Evolutionary conservation across 495 filamentous ascomycete species (phyloP).

Genomic region (Penicillium robsamsonii): DNA sequence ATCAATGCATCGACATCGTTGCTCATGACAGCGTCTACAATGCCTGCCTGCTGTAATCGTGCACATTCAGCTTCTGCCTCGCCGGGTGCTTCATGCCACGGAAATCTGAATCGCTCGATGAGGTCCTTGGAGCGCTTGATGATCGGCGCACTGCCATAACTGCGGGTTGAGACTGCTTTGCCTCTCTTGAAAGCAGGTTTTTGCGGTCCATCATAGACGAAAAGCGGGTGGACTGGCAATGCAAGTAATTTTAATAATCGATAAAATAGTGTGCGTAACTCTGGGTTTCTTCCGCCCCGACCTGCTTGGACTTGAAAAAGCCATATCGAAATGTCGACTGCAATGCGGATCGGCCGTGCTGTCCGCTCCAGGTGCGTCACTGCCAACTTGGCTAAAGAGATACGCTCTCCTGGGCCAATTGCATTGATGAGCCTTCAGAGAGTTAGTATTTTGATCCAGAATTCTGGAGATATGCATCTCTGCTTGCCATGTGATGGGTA

Average conservation of each 20-base stretch:
- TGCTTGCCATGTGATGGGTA: neutral
- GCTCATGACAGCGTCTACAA: slow-evolving; percentile 93
- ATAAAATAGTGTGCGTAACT: slow-evolving; percentile 89
- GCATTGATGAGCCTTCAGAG: slow-evolving; percentile 75
- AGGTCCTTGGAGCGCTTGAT: slow-evolving; percentile 68
- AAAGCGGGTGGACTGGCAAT: slow-evolving; percentile 80
- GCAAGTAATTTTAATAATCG: slow-evolving; percentile 80
- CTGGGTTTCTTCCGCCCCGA: slow-evolving; percentile 85
- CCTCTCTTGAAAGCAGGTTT: slow-evolving; percentile 92
- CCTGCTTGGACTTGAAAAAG: slow-evolving; percentile 89
- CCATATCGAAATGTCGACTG: slow-evolving; percentile 97
- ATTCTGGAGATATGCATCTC: neutral
- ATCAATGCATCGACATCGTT: slow-evolving; percentile 98
- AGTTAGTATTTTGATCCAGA: slow-evolving; percentile 17
- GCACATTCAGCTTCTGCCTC: slow-evolving; percentile 98
- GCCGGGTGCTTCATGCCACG: slow-evolving; percentile 82
- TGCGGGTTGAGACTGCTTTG: slow-evolving; percentile 38
- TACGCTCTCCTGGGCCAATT: slow-evolving; percentile 75
- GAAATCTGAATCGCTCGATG: slow-evolving; percentile 81
- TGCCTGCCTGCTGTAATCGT: slow-evolving; percentile 71
- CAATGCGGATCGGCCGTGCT: slow-evolving; percentile 74
- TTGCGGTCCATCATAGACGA: slow-evolving; percentile 91
- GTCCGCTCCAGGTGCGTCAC: slow-evolving; percentile 68
- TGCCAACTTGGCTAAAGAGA: slow-evolving; percentile 81
- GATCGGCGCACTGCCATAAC: slow-evolving; percentile 49